Evolutionary conservation across 1,284 basidiomycete species (phyloP).

Genomic region (Ustilago tritici): DNA sequence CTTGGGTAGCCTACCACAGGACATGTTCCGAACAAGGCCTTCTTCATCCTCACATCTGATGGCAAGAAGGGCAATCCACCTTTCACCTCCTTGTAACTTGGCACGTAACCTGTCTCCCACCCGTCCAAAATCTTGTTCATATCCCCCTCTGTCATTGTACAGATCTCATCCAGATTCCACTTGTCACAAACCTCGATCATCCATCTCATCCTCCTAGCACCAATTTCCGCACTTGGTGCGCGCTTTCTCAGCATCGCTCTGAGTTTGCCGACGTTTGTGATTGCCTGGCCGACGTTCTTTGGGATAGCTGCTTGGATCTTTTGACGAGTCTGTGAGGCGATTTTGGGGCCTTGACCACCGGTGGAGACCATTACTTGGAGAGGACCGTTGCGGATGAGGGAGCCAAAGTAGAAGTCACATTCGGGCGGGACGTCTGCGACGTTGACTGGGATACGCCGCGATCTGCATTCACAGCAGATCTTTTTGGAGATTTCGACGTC

Average conservation of each 20-base stretch:
- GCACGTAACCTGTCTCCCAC: constrained; percentile 67
- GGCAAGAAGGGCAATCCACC: constrained; percentile 39
- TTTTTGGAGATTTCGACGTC: constrained; percentile 78
- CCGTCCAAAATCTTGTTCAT: constrained; percentile 66
- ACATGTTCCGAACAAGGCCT: constrained; percentile 55
- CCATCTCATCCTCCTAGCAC: constrained; percentile 89
- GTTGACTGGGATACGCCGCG: constrained; percentile 85
- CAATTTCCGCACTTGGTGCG: constrained; percentile 80
- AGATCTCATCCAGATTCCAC: constrained; percentile 84
- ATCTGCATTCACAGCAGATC: constrained; percentile 81
- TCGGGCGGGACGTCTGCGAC: constrained; percentile 89
- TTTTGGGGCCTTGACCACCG: constrained; percentile 89
- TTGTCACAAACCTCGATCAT: constrained; percentile 89
- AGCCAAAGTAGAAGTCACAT: constrained; percentile 99
- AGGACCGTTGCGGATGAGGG: constrained; percentile 88
- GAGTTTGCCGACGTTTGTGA: constrained; percentile 82
- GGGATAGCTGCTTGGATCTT: constrained; percentile 80
- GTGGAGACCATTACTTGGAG: constrained; percentile 96
- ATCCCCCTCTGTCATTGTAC: constrained; percentile 75
- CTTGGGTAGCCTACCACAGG: constrained; percentile 60
- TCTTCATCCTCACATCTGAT: constrained; percentile 36
- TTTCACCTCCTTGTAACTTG: constrained; percentile 56
- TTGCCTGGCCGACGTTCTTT: constrained; percentile 80
- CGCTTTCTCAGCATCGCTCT: constrained; percentile 78
- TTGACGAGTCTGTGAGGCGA: constrained; percentile 84